Percentiles rank a stretch among this genome's conserved stretches.
These are phyloP conservation scores for Colletotrichum chlorophyti DNA, from an alignment of 2,329 filamentous ascomycete species.

Conservation along the genomic window DNA sequence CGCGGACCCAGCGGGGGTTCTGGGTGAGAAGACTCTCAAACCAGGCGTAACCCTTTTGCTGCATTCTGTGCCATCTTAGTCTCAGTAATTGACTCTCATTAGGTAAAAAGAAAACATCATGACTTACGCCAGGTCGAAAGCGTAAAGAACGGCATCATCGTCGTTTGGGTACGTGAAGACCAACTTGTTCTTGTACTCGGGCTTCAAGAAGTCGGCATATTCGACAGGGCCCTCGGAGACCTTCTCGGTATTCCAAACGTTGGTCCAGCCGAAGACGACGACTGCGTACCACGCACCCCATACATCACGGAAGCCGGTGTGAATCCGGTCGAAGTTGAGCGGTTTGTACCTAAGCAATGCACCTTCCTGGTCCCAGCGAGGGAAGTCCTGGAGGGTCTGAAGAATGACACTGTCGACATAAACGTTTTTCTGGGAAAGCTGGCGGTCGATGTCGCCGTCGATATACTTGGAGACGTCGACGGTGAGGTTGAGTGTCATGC, in stretches of 20 bases:
- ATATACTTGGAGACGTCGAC: constrained; percentile 64
- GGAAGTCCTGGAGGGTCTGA: constrained; percentile 58
- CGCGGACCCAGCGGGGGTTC: constrained; percentile 60
- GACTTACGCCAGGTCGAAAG: constrained; percentile 56
- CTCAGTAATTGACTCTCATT: neutral
- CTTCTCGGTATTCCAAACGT: constrained; percentile 44
- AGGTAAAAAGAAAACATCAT: too few relatives aligned
- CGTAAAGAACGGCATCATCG: constrained; percentile 60
- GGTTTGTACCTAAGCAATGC: constrained; percentile 57
- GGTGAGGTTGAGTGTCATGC: constrained; percentile 57
- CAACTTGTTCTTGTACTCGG: constrained; percentile 59
- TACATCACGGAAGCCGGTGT: constrained; percentile 46
- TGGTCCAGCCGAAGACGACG: constrained; percentile 44
- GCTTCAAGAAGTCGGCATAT: constrained; percentile 51
- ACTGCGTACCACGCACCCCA: constrained; percentile 49
- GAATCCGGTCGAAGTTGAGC: constrained; percentile 50
- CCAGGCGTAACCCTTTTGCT: constrained; percentile 51
- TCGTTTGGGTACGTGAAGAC: constrained; percentile 64
- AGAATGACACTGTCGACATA: constrained; percentile 54
- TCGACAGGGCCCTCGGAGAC: constrained; percentile 41
- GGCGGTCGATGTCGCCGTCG: constrained; percentile 52
- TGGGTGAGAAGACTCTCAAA: constrained; percentile 54
- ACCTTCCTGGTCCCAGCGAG: constrained; percentile 56
- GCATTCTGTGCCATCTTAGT: constrained; percentile 36
- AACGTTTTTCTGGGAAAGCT: constrained; percentile 45